Evolutionary conservation across 257 asterid genomes (phyloP), one percentile per base, ranked within the genome.

Genomic region (Apocynum venetum): DNA sequence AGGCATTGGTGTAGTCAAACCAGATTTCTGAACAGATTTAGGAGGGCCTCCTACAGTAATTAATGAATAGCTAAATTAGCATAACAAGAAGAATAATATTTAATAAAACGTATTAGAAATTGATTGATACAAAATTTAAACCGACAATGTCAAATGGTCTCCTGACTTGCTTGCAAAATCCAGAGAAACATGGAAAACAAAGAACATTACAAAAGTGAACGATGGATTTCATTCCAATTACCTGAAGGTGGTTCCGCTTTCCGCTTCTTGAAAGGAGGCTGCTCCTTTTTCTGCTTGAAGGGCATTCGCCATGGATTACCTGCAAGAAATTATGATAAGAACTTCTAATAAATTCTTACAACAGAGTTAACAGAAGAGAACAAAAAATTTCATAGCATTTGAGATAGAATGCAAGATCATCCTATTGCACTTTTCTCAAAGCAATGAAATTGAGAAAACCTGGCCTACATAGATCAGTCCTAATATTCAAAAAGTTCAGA

Each of bases 201-300:
- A 44, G 38, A 49, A 75, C 43, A 57, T 57, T n/a, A n/a, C 31
- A 57, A 35, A n/a, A 80, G 77, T 63, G 78, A 57, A 67, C 55
- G 31, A 77, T 72, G 75, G 73, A 83, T 19, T 49, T 48, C 63
- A 79, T 51, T 74, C 77, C 78, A 81, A 80, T 82, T 84, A 95
- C 99, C 99, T 86, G 90, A 67, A 83, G 91, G 81, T 67, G 88
- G 87, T 69, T 93, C 97, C 64, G 86, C 75, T 85, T 88, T 93
- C 46, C 85, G 85, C 90, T 91, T 93, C 84, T 89, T 93, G 84
- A 76, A 85, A 80, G 97, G 98, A 78, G 97, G 91, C 3, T 19
- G 83, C 79, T 90, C 97, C 83, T 88, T 89, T 84, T 88, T 86
- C 77, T 85, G 81, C 85, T 90, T 91, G 83, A 83, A 85, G 76